Conservation (phyloP, 2,329 filamentous ascomycete genomes). For the Huntiella bhutanensis region DNA sequence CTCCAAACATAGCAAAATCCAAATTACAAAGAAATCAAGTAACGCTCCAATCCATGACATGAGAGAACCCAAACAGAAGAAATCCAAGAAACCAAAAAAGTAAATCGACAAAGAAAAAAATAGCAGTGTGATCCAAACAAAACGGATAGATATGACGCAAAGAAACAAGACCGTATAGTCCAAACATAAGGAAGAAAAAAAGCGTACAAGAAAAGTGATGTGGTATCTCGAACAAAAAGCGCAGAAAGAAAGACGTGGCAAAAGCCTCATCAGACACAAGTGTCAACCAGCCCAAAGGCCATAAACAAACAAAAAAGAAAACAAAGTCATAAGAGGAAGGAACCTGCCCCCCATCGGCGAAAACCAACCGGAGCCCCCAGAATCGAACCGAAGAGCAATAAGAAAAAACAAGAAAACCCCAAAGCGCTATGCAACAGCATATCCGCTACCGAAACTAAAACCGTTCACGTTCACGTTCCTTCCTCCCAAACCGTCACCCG, state of each 20-base stretch:
- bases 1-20: neutral
- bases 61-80: neutral
- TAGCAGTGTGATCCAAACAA: neutral
- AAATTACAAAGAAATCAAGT: constrained; percentile 1
- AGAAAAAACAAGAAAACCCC: neutral
- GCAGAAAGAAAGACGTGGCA: neutral
- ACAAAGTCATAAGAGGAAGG: constrained; percentile 1
- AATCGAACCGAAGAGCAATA: neutral
- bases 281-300: neutral
- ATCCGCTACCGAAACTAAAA: neutral
- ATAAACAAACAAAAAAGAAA: constrained; percentile 1
- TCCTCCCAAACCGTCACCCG: constrained; percentile 5
- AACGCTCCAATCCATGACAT: neutral
- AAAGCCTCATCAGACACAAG: neutral
- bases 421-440: constrained; percentile 1
- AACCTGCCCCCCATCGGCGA: neutral
- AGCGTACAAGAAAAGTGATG: neutral
- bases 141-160: neutral
- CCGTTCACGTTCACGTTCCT: neutral
- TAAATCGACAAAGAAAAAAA: neutral
- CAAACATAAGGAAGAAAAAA: neutral
- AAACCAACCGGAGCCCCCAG: neutral
- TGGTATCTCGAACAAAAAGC: neutral
- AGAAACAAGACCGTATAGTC: neutral
- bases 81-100: neutral